Evolutionary conservation across 495 filamentous ascomycete species (phyloP).

Genomic region (Annulohypoxylon nitens): DNA sequence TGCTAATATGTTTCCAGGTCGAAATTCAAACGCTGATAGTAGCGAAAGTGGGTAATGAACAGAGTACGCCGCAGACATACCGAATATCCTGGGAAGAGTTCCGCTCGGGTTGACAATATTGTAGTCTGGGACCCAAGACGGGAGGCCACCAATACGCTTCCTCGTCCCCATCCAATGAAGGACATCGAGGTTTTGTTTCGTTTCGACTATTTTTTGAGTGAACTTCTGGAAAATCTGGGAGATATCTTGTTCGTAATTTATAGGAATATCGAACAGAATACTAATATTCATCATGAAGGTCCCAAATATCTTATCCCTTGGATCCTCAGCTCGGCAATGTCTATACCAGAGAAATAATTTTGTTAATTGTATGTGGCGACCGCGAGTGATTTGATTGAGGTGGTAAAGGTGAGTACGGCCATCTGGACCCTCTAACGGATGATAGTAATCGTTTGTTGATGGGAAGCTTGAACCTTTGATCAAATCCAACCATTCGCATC

Average conservation of each 20-base stretch:
- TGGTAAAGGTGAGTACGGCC: constrained; percentile 24
- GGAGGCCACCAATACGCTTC: constrained; percentile 14
- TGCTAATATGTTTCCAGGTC: constrained; percentile 6
- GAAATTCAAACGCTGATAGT: constrained; percentile 15
- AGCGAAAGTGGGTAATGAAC: constrained; percentile 27
- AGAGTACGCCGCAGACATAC: constrained; percentile 23
- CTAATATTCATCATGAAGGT: constrained; percentile 13
- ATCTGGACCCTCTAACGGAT: constrained; percentile 25
- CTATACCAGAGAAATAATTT: constrained; percentile 18
- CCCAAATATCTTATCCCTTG: constrained; percentile 30
- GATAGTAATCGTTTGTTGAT: constrained; percentile 13
- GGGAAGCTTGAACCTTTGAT: constrained; percentile 24
- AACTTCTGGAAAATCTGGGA: constrained; percentile 19
- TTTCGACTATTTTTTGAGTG: constrained; percentile 20
- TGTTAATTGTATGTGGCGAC: neutral
- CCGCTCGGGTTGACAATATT: constrained; percentile 22
- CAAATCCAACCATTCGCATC: constrained; percentile 19
- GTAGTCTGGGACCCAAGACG: constrained; percentile 41
- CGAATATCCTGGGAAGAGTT: constrained; percentile 30
- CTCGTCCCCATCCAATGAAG: constrained; percentile 30
- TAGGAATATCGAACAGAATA: neutral
- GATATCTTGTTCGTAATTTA: constrained; percentile 8
- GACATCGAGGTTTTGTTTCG: constrained; percentile 19
- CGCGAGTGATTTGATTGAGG: constrained; percentile 11
- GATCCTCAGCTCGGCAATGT: constrained; percentile 25